These are phyloP conservation scores for Trametes punicea DNA, from an alignment of 768 basidiomycete species.

Conservation along the genomic window DNA sequence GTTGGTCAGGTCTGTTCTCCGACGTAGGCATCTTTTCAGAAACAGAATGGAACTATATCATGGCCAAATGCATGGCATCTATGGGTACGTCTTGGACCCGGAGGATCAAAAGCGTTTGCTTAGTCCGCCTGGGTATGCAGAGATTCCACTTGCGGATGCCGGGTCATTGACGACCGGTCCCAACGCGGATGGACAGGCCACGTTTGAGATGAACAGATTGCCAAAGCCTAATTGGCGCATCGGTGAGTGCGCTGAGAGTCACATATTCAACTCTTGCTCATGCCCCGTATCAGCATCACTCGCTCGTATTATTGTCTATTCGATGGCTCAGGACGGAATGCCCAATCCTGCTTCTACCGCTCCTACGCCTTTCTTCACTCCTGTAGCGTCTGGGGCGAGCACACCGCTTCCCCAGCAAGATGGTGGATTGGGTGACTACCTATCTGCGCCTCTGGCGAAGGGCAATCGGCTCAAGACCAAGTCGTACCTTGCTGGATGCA, in stretches of 20 bases:
- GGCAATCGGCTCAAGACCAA: constrained; percentile 39
- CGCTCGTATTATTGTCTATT: constrained; percentile 84
- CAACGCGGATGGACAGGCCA: constrained; percentile 66
- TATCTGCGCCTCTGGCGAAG: constrained; percentile 56
- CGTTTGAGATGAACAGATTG: constrained; percentile 69
- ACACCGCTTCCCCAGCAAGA: constrained; percentile 50
- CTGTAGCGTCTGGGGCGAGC: constrained; percentile 57
- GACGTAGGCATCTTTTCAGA: constrained; percentile 81
- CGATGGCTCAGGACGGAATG: constrained; percentile 69
- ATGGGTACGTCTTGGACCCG: constrained; percentile 53
- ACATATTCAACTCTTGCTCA: not conserved
- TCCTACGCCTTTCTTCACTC: constrained; percentile 74
- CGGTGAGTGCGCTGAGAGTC: constrained; percentile 38
- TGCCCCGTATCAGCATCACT: constrained; percentile 53
- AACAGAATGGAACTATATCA: constrained; percentile 79
- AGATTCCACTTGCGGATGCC: constrained; percentile 68
- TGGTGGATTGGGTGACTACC: constrained; percentile 49
- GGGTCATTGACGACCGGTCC: constrained; percentile 76
- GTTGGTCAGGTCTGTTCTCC: constrained; percentile 52
- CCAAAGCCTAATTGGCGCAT: constrained; percentile 76
- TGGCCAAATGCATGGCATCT: constrained; percentile 84
- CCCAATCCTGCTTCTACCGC: constrained; percentile 56
- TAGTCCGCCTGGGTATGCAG: constrained; percentile 32
- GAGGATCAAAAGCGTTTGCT: not conserved
- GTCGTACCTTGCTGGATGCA: constrained; percentile 77